Evolutionary conservation across 768 basidiomycete genomes (phyloP).

Genomic region (Hygrocybe punicea): DNA sequence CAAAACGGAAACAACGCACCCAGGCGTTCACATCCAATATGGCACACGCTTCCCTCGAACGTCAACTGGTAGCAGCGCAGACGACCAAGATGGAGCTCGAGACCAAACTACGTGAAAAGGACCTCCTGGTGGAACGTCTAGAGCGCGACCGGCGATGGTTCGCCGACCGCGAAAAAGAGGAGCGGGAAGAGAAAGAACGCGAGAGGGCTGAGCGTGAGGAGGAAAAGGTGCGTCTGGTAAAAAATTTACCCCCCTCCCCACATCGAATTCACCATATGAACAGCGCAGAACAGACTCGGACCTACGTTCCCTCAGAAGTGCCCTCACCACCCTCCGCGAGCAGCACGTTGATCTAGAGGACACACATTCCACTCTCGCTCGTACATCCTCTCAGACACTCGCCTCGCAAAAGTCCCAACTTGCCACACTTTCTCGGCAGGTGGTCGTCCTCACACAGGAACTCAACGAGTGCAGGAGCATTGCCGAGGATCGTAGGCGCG

Average conservation of each 20-base stretch:
- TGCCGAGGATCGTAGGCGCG: conserved; percentile 40
- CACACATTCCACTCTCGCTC: conserved; percentile 45
- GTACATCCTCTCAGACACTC: conserved; percentile 47
- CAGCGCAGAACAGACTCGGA: conserved; percentile 52
- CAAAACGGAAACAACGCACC: conserved; percentile 65
- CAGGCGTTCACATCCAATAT: conserved; percentile 62
- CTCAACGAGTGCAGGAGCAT: conserved; percentile 40
- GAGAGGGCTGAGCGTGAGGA: conserved; percentile 49
- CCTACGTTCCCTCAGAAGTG: conserved; percentile 48
- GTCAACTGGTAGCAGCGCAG: conserved; percentile 62
- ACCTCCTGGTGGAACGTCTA: conserved; percentile 57
- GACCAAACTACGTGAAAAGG: conserved; percentile 63
- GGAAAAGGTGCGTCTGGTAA: conserved; percentile 52
- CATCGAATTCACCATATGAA: neutral
- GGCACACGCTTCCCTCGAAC: conserved; percentile 59
- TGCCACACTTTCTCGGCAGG: conserved; percentile 45
- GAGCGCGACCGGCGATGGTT: conserved; percentile 70
- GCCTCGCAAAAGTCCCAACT: conserved; percentile 52
- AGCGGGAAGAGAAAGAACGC: conserved; percentile 62
- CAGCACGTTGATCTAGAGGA: conserved; percentile 63
- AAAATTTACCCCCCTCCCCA: neutral
- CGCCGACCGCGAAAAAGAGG: conserved; percentile 63
- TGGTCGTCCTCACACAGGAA: conserved; percentile 47
- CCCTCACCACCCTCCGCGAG: conserved; percentile 50
- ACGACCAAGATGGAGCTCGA: conserved; percentile 63